These are phyloP conservation scores for Pulveroboletus sp. DNA, from an alignment of 768 basidiomycete species.

Conservation along the genomic window DNA sequence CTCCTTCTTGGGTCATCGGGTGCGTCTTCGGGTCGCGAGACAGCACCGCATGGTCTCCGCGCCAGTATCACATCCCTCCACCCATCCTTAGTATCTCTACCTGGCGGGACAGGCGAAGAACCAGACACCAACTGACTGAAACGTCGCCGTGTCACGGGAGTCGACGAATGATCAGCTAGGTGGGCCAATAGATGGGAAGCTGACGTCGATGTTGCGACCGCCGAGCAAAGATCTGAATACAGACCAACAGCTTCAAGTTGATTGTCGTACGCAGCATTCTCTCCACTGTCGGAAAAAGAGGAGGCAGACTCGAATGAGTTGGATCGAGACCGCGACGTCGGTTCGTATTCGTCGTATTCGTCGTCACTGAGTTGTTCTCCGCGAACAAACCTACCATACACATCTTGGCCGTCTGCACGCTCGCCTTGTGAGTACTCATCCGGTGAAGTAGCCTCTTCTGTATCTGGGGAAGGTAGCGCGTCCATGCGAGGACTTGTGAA, in stretches of 20 bases:
- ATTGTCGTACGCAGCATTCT: conserved; percentile 27
- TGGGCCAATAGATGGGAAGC: conserved; percentile 53
- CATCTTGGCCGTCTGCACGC: conserved; percentile 32
- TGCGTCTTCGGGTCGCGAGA: conserved; percentile 23
- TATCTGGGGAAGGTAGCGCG: conserved; percentile 2
- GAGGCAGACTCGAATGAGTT: conserved; percentile 18
- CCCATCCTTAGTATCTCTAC: conserved; percentile 16
- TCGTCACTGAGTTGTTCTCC: conserved; percentile 54
- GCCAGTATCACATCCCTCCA: conserved; percentile 30
- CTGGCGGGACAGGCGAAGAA: conserved; percentile 5
- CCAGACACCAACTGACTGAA: conserved; percentile 37
- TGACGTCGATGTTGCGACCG: conserved; percentile 29
- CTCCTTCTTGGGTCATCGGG: conserved; percentile 29
- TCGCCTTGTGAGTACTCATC: conserved; percentile 6
- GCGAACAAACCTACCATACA: conserved; percentile 55
- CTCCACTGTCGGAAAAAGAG: conserved; percentile 26
- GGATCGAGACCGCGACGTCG: conserved; percentile 19
- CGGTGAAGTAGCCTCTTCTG: conserved; percentile 1
- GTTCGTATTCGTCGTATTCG: conserved; percentile 39
- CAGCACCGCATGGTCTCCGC: conserved; percentile 16
- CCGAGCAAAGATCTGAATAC: conserved; percentile 50
- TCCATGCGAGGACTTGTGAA: conserved; percentile 14
- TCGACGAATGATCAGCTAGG: conserved; percentile 39
- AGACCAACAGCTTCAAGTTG: conserved; percentile 43
- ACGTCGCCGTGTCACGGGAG: conserved; percentile 45